Percentiles rank a stretch among this genome's conserved stretches.
phyloP scores from a whole-genome alignment of 306 rosid species.

The Senna siamea region DNA sequence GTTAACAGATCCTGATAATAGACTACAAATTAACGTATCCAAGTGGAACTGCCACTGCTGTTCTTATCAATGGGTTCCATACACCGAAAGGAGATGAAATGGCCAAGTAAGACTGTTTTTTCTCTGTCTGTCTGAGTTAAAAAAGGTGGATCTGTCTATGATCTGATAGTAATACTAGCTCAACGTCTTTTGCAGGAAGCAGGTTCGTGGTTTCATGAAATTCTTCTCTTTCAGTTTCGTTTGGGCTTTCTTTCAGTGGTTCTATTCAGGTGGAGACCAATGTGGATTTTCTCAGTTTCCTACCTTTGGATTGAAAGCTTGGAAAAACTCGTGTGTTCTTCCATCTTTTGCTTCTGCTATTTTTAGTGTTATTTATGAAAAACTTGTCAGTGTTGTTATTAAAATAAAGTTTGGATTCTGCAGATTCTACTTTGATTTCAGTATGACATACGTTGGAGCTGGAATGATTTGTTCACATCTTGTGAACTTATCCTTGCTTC shows the following conservation, averaged over 20 bases:
- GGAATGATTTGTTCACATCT: constrained; percentile 93
- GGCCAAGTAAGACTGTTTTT: constrained; percentile 67
- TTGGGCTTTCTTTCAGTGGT: constrained; percentile 93
- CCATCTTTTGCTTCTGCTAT: constrained; percentile 22
- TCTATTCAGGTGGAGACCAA: constrained; percentile 72
- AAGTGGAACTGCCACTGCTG: constrained; percentile 92
- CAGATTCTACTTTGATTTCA: constrained; percentile 89
- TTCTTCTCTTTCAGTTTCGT: constrained; percentile 75
- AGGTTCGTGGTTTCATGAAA: constrained; percentile 70
- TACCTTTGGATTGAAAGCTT: constrained; percentile 80
- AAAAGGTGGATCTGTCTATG: constrained; percentile 9
- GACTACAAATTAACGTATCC: constrained; percentile 81
- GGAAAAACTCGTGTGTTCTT: constrained; percentile 71
- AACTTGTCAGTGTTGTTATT: neutral
- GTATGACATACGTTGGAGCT: constrained; percentile 92
- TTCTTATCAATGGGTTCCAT: constrained; percentile 89
- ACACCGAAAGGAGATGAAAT: constrained; percentile 71
- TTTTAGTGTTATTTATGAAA: constrained; percentile 5
- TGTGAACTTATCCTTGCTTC: constrained; percentile 78
- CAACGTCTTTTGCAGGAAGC: constrained; percentile 61
- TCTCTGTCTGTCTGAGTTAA: neutral
- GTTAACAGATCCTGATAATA: constrained; percentile 77
- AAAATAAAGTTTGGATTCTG: constrained; percentile 34
- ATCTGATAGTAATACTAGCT: constrained; percentile 36
- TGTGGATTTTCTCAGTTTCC: constrained; percentile 91